A percentile compares a stretch with the other conserved stretches of the same genome.
These are phyloP conservation scores for Raffaelea albimanens DNA, from an alignment of 2,329 filamentous ascomycete species.

Conservation along the genomic window DNA sequence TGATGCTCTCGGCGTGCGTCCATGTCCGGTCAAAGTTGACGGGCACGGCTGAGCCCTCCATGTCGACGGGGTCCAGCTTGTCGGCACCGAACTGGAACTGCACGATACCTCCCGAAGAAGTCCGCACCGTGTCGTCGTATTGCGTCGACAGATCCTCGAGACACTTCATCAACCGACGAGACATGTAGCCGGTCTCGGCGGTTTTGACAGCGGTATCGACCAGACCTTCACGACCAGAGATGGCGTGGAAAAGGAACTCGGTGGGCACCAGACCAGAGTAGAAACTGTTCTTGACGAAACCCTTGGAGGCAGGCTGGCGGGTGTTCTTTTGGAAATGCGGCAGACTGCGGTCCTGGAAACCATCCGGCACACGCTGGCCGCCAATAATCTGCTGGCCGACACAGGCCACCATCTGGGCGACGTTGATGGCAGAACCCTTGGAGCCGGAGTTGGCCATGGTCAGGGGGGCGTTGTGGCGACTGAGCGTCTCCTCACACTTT, in stretches of 20 bases:
- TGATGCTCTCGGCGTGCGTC: constrained; percentile 66
- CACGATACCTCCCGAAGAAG: constrained; percentile 78
- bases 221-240: constrained; percentile 94
- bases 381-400: constrained; percentile 98
- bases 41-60: constrained; percentile 89
- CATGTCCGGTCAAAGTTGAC: constrained; percentile 90
- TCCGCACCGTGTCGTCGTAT: constrained; percentile 92
- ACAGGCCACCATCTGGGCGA: constrained; percentile 95
- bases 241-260: constrained; percentile 96
- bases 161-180: constrained; percentile 93
- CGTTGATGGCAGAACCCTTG: constrained; percentile 95
- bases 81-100: constrained; percentile 98
- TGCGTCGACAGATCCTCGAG: constrained; percentile 87
- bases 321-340: constrained; percentile 94
- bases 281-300: constrained; percentile 96
- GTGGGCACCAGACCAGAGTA: constrained; percentile 83
- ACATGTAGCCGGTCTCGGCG: constrained; percentile 98
- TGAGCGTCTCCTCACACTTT: constrained; percentile 82
- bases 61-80: constrained; percentile 89
- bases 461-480: constrained; percentile 82
- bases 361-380: constrained; percentile 83
- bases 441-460: constrained; percentile 97
- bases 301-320: constrained; percentile 86
- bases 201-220: constrained; percentile 99
- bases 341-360: constrained; percentile 89